A percentile compares a stretch with the other conserved stretches of the same genome.
Evolutionary conservation across 2,329 filamentous ascomycete species (phyloP).

Genomic region (Aspergillus arachidicola): DNA sequence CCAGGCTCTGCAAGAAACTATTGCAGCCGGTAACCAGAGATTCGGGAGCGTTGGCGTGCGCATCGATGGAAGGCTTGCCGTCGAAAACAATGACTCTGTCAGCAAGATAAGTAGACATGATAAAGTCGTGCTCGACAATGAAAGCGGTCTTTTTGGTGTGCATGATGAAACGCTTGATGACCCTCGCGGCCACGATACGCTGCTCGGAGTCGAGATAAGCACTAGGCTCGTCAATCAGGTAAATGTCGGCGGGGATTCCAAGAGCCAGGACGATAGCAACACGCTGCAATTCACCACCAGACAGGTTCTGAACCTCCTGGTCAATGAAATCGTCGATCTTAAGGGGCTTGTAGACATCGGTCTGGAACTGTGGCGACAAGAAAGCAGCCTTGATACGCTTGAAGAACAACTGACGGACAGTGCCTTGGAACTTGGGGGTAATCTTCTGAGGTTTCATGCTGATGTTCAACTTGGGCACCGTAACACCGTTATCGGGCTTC

Average conservation of each 20-base stretch:
- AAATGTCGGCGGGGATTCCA: conserved; percentile 94
- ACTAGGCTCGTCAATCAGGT: conserved; percentile 96
- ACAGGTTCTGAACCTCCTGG: conserved; percentile 98
- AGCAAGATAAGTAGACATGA: conserved; percentile 83
- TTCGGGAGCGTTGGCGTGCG: conserved; percentile 87
- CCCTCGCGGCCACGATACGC: conserved; percentile 93
- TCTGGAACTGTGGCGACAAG: conserved; percentile 97
- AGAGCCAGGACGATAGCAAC: conserved; percentile 97
- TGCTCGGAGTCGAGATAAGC: conserved; percentile 99
- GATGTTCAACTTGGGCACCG: conserved; percentile 92
- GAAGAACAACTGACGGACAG: conserved; percentile 97
- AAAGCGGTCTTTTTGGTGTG: conserved; percentile 99
- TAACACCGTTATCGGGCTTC: conserved; percentile 79
- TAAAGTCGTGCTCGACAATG: conserved; percentile 99
- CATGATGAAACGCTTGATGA: conserved; percentile 99
- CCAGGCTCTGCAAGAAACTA: conserved; percentile 90
- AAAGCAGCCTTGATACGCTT: conserved; percentile 99
- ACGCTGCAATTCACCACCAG: conserved; percentile 98
- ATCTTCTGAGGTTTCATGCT: conserved; percentile 99
- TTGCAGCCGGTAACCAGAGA: conserved; percentile 95
- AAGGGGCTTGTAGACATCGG: conserved; percentile 98
- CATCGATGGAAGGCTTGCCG: conserved; percentile 83
- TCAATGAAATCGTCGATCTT: conserved; percentile 99
- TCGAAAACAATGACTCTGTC: conserved; percentile 99
- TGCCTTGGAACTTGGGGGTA: conserved; percentile 96